Evolutionary conservation across 2,329 filamentous ascomycete species (phyloP).

Genomic region (Podosphaera leucotricha): DNA sequence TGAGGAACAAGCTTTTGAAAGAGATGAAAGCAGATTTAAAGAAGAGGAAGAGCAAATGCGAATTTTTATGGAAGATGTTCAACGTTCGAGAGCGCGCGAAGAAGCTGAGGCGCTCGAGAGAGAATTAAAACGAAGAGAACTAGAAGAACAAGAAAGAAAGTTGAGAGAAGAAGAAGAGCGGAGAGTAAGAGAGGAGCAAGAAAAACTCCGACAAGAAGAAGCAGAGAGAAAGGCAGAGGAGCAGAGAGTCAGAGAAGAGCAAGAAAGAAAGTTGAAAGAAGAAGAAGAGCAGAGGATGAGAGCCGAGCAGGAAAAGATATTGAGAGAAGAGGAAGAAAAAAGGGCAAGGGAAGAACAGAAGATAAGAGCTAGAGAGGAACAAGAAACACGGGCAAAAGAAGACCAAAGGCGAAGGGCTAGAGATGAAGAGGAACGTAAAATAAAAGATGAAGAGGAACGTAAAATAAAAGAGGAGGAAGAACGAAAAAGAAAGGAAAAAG

Average conservation of each 20-base stretch:
- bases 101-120: neutral
- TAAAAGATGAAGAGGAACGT: neutral
- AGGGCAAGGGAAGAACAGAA: neutral
- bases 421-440: neutral
- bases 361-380: neutral
- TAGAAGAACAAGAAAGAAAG: neutral
- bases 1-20: neutral
- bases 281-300: neutral
- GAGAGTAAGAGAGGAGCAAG: neutral
- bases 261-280: neutral
- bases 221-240: neutral
- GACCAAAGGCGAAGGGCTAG: no score
- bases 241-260: neutral
- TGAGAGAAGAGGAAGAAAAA: neutral
- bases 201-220: neutral
- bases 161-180: neutral
- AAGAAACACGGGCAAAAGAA: neutral
- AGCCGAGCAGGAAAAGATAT: neutral
- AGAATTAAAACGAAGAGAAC: neutral
- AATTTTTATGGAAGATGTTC: constrained; percentile 1
- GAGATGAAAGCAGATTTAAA: neutral
- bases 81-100: neutral
- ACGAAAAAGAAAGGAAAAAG: neutral
- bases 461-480: neutral
- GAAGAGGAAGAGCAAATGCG: constrained; percentile 2